Conservation (phyloP, 257 asterid species). For the Cynanchum wilfordii region DNA sequence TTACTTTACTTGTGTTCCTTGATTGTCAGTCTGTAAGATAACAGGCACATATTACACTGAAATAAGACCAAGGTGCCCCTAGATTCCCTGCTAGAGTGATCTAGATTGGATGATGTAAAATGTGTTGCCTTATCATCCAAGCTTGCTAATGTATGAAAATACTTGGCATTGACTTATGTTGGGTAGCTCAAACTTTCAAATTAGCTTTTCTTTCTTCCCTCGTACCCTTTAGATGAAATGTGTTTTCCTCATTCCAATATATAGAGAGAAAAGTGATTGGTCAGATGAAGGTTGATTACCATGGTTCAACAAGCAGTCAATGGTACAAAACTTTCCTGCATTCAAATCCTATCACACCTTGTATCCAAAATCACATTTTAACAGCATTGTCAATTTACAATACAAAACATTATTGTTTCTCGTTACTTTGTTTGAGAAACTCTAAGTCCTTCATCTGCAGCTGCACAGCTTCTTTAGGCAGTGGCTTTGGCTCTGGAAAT, state of each 20-base stretch:
- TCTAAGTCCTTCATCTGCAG: conserved; percentile 89
- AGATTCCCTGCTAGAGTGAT: background rate
- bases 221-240: background rate
- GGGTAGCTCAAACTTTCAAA: background rate
- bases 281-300: background rate
- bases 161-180: background rate
- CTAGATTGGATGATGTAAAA: background rate
- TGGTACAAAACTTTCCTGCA: background rate
- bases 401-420: conserved; percentile 9
- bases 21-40: background rate
- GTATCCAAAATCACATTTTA: background rate
- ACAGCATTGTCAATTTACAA: background rate
- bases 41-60: background rate
- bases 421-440: conserved; percentile 57
- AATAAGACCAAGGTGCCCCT: background rate
- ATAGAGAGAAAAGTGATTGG: background rate
- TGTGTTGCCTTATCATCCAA: background rate
- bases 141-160: background rate
- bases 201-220: background rate
- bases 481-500: conserved; percentile 52
- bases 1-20: background rate
- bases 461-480: conserved; percentile 86
- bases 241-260: background rate
- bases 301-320: background rate
- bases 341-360: background rate